Percentiles rank a stretch among this genome's conserved stretches.
phyloP scores from a whole-genome alignment of 2,329 filamentous ascomycete genomes.

The Huntiella moniliformis region DNA sequence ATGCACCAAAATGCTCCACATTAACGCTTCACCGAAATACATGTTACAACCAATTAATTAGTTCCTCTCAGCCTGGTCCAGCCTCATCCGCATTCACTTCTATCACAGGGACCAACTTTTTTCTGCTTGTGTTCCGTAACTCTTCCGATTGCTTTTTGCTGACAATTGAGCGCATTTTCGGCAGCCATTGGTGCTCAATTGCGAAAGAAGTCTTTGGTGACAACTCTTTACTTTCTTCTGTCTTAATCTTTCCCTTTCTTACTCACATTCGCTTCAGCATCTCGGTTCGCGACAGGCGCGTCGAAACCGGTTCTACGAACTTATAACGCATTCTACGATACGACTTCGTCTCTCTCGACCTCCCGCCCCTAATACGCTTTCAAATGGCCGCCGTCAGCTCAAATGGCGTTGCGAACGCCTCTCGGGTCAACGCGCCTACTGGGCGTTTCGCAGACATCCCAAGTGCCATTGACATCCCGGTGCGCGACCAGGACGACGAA shows the following conservation, averaged over 20 bases:
- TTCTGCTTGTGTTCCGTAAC: not conserved
- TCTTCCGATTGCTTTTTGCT: not conserved
- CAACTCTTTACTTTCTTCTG: not conserved
- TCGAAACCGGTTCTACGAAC: not conserved
- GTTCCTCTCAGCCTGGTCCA: constrained; percentile 4
- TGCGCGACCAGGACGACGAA: constrained; percentile 48
- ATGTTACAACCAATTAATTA: not conserved
- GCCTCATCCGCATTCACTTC: constrained; percentile 1
- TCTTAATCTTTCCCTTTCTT: not conserved
- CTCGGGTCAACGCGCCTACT: constrained; percentile 23
- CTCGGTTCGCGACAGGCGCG: constrained; percentile 1
- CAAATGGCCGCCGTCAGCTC: constrained; percentile 14
- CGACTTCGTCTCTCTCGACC: not conserved
- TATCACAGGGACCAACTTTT: not conserved
- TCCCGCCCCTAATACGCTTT: not conserved
- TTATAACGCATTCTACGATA: no score
- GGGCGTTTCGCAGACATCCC: constrained; percentile 47
- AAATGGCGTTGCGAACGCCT: constrained; percentile 24
- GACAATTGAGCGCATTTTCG: not conserved
- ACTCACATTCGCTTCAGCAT: not conserved
- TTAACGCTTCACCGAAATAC: not conserved
- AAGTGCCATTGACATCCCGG: constrained; percentile 45
- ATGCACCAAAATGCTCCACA: not conserved
- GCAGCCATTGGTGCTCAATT: not conserved
- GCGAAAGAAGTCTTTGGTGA: not conserved